Percentiles rank a stretch among this genome's conserved stretches.
Conservation (phyloP, 164 flowering plant genomes). For the Vitis cinerea region DNA sequence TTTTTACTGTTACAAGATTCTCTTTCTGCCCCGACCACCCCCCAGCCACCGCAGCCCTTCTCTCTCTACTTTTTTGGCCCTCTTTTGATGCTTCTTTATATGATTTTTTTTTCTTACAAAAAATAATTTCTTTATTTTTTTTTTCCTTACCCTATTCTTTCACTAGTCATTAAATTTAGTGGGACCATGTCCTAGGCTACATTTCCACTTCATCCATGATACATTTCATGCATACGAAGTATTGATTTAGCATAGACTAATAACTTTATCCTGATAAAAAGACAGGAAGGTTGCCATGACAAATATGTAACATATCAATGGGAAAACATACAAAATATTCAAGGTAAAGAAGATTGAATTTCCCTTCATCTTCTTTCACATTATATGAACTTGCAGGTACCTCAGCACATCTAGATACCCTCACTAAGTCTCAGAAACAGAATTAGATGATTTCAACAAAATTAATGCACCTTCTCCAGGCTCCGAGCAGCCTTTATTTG, state of each 20-base stretch:
- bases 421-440: slow-evolving; percentile 14
- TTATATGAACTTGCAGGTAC: slow-evolving; percentile 25
- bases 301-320: not conserved
- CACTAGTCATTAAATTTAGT: too few relatives aligned
- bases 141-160: too few relatives aligned
- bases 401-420: slow-evolving; percentile 12
- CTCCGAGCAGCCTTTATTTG: slow-evolving; percentile 8
- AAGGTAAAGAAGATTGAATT: slow-evolving; percentile 27
- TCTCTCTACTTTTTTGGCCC: too few relatives aligned
- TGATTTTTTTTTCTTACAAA: too few relatives aligned
- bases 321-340: not conserved
- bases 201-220: too few relatives aligned
- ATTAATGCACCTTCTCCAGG: slow-evolving; percentile 13
- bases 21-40: too few relatives aligned
- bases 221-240: too few relatives aligned
- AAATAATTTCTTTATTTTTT: too few relatives aligned
- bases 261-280: not conserved
- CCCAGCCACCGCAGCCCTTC: too few relatives aligned
- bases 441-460: slow-evolving; percentile 7
- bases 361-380: slow-evolving; percentile 19
- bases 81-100: too few relatives aligned
- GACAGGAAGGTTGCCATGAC: not conserved
- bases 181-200: too few relatives aligned
- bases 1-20: too few relatives aligned
- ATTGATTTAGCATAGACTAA: not conserved